These are phyloP conservation scores for Kazachstania sp. DNA, from an alignment of 1,139 yeast genomes.

Conservation along the genomic window DNA sequence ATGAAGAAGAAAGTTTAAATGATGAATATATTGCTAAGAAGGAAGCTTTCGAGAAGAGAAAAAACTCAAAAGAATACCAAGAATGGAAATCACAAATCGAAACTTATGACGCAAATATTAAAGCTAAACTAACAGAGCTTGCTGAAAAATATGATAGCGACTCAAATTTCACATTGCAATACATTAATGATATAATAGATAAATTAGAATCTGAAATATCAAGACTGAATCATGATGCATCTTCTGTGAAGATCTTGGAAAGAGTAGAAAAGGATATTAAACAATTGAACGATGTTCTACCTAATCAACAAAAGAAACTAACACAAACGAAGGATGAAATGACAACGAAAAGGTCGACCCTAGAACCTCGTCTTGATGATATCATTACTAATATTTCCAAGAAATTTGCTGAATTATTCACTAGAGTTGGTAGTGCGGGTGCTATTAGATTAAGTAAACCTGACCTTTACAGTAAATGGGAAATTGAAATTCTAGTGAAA, in stretches of 20 bases:
- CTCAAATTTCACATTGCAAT: slow-evolving; percentile 37
- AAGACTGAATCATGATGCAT: slow-evolving; percentile 33
- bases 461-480: slow-evolving; percentile 65
- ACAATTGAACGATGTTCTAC: slow-evolving; percentile 24
- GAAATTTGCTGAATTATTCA: slow-evolving; percentile 59
- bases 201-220: slow-evolving; percentile 34
- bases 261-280: slow-evolving; percentile 28
- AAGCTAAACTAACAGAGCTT: slow-evolving; percentile 36
- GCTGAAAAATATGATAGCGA: slow-evolving; percentile 40
- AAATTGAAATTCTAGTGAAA: slow-evolving; percentile 72
- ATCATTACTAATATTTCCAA: slow-evolving; percentile 48
- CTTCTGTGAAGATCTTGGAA: slow-evolving; percentile 35
- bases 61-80: slow-evolving; percentile 39
- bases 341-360: slow-evolving; percentile 33
- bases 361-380: slow-evolving; percentile 52
- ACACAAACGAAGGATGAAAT: slow-evolving; percentile 35
- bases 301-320: slow-evolving; percentile 26
- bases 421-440: slow-evolving; percentile 78
- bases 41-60: slow-evolving; percentile 36
- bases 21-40: slow-evolving; percentile 37
- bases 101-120: slow-evolving; percentile 38
- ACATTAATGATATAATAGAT: slow-evolving; percentile 30
- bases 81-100: slow-evolving; percentile 37
- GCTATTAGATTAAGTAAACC: slow-evolving; percentile 52
- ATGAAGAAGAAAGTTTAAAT: slow-evolving; percentile 30